Conservation (phyloP, 306 rosid species). For the Canavalia ensiformis region DNA sequence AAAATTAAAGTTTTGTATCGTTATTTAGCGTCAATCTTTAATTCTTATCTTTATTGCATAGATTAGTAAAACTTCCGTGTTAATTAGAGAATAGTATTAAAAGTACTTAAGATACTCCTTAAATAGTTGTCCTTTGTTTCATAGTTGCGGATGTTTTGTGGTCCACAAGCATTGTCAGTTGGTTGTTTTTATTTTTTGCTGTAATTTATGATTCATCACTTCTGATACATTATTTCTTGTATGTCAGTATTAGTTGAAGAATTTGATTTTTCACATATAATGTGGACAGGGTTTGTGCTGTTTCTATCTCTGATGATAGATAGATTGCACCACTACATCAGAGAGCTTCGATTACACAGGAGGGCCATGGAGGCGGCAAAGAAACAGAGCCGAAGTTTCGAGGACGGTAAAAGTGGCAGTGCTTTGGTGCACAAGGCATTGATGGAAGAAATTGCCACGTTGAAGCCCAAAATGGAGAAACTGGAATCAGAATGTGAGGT, state of each 20-base stretch:
- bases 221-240: background rate
- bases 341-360: conserved; percentile 81
- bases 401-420: conserved; percentile 53
- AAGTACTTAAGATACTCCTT: no score
- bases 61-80: no score
- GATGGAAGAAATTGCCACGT: conserved; percentile 63
- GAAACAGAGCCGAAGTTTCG: conserved; percentile 71
- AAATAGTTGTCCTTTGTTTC: no score
- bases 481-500: conserved; percentile 71
- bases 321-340: conserved; percentile 84
- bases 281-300: conserved; percentile 75
- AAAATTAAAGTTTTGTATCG: no score
- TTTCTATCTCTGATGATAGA: conserved; percentile 84
- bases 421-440: conserved; percentile 56
- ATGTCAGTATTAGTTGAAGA: conserved; percentile 5
- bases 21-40: no score
- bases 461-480: conserved; percentile 60
- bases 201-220: background rate
- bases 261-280: conserved; percentile 10
- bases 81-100: no score
- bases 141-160: background rate
- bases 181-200: background rate
- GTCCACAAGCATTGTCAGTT: background rate
- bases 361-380: conserved; percentile 75
- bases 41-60: no score